A percentile compares a stretch with the other conserved stretches of the same genome.
phyloP scores from a whole-genome alignment of 352 stramenopile genomes.

The Globisporangium lucens region DNA sequence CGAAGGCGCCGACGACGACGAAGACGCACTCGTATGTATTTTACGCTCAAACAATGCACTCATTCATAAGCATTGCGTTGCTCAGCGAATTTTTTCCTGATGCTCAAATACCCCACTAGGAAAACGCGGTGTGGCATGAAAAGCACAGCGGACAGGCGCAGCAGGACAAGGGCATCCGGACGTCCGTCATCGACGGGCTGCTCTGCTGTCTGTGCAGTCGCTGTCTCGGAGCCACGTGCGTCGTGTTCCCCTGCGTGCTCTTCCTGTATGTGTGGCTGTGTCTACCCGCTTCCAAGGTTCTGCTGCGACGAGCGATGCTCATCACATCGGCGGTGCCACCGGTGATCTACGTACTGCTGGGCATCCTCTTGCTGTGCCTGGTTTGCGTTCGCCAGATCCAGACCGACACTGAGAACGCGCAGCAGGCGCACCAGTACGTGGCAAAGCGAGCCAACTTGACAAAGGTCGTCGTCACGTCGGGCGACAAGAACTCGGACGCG shows the following conservation, averaged over 20 bases:
- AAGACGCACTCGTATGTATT: constrained; percentile 23
- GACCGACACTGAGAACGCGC: constrained; percentile 51
- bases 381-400: constrained; percentile 53
- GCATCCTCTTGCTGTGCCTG: constrained; percentile 35
- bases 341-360: constrained; percentile 32
- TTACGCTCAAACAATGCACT: no score
- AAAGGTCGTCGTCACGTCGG: constrained; percentile 57
- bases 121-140: constrained; percentile 66
- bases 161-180: constrained; percentile 29
- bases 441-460: constrained; percentile 29
- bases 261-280: constrained; percentile 54
- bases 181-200: constrained; percentile 38
- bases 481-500: constrained; percentile 21
- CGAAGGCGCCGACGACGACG: constrained; percentile 18
- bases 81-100: no score
- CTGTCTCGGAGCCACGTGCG: constrained; percentile 50
- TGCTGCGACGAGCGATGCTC: constrained; percentile 35
- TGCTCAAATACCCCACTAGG: no score
- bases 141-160: constrained; percentile 23
- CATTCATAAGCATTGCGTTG: no score
- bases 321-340: constrained; percentile 42
- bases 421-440: constrained; percentile 57
- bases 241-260: constrained; percentile 46
- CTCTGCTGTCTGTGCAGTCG: constrained; percentile 68
- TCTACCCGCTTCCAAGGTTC: constrained; percentile 25